These are phyloP conservation scores for Chaetomiaceae sp. DNA, from an alignment of 2,329 filamentous ascomycete species.

Conservation along the genomic window DNA sequence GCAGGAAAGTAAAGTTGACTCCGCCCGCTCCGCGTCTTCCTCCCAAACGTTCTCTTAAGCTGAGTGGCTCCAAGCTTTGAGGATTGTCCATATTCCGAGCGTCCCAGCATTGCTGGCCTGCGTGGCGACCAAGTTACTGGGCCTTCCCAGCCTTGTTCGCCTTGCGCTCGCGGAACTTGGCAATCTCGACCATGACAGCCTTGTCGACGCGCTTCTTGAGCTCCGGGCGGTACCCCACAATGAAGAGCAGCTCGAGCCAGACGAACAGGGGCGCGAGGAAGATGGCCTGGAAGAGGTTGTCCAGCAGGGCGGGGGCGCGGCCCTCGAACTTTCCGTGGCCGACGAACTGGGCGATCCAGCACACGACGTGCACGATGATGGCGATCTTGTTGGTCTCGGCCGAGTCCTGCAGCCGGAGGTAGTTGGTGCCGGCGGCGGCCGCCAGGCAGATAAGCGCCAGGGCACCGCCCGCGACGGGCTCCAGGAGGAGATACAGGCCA, in stretches of 20 bases:
- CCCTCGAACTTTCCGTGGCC: conserved; percentile 88
- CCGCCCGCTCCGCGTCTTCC: no score
- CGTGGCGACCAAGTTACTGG: conserved; percentile 27
- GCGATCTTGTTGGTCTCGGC: conserved; percentile 51
- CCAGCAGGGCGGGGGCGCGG: conserved; percentile 79
- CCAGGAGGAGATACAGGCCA: conserved; percentile 81
- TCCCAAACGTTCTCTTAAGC: no score
- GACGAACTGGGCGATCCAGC: conserved; percentile 86
- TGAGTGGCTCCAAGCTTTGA: no score
- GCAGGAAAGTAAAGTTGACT: no score
- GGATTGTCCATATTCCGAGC: not conserved
- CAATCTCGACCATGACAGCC: conserved; percentile 69
- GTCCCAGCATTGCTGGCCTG: not conserved
- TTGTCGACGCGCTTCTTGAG: conserved; percentile 76
- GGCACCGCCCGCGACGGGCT: conserved; percentile 82
- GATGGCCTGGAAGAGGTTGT: conserved; percentile 87
- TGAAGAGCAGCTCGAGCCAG: conserved; percentile 92
- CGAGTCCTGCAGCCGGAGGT: conserved; percentile 58
- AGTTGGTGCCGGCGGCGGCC: conserved; percentile 69
- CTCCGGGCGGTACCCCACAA: conserved; percentile 82
- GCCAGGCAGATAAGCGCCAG: conserved; percentile 72
- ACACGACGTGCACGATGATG: conserved; percentile 62
- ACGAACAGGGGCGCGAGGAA: conserved; percentile 95
- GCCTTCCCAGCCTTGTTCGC: conserved; percentile 46
- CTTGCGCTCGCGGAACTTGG: conserved; percentile 63